Evolutionary conservation across 2,329 filamentous ascomycete genomes (phyloP).

Genomic region (Colletotrichum sp.): DNA sequence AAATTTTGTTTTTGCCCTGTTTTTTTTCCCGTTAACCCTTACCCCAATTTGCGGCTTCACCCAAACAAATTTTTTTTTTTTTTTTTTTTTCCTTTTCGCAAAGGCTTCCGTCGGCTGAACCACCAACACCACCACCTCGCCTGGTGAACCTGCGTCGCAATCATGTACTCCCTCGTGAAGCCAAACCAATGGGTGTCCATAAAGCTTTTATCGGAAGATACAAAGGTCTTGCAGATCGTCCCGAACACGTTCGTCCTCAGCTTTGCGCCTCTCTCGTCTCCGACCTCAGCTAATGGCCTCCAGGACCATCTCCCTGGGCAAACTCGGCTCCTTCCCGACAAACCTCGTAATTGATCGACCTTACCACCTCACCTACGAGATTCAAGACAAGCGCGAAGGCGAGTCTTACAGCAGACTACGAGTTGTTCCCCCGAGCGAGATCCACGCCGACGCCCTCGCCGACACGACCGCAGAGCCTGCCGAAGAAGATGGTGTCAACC

Average conservation of each 20-base stretch:
- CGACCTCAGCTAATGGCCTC: neutral
- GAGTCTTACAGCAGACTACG: constrained; percentile 74
- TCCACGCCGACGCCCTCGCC: constrained; percentile 79
- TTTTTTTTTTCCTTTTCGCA: neutral
- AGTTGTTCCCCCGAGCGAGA: constrained; percentile 78
- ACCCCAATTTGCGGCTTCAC: too few relatives aligned
- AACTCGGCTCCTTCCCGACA: constrained; percentile 89
- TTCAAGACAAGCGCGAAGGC: constrained; percentile 72
- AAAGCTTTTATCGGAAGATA: constrained; percentile 62
- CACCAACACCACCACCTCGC: neutral
- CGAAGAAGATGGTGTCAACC: constrained; percentile 41
- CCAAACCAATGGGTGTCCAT: constrained; percentile 66
- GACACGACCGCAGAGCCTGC: constrained; percentile 44
- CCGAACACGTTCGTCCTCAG: constrained; percentile 60
- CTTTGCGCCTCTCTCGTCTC: neutral
- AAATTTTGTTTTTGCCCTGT: too few relatives aligned
- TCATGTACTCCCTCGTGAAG: constrained; percentile 52
- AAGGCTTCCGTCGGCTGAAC: neutral
- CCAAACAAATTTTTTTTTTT: neutral
- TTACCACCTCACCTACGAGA: constrained; percentile 89
- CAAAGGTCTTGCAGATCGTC: constrained; percentile 60
- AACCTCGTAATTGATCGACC: constrained; percentile 92
- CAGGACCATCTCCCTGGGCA: constrained; percentile 86
- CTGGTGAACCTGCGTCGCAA: neutral
- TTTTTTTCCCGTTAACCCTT: too few relatives aligned